These are phyloP conservation scores for Starmerella etchellsii DNA, from an alignment of 805 yeast genomes.

Conservation along the genomic window DNA sequence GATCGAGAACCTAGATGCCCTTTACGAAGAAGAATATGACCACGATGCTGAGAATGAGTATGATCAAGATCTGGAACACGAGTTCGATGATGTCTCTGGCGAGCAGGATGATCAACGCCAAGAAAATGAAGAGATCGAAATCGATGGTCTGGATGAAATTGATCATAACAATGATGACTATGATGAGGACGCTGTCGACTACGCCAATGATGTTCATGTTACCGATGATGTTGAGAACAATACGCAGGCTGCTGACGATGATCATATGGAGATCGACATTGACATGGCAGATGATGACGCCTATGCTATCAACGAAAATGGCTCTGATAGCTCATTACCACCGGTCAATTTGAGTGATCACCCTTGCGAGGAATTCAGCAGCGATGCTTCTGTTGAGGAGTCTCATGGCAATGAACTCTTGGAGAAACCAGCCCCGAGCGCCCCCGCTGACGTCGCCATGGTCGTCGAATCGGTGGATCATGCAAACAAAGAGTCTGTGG, in stretches of 20 bases:
- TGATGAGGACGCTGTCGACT: conserved; percentile 1
- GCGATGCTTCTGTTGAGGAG: background rate
- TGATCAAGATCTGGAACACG: background rate
- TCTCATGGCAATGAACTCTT: too few relatives aligned
- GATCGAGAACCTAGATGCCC: background rate
- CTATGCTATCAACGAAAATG: background rate
- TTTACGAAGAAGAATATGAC: conserved; percentile 1
- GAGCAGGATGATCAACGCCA: background rate
- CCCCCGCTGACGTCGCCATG: too few relatives aligned
- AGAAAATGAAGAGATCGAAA: background rate
- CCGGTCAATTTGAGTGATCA: conserved; percentile 1
- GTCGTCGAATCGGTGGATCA: too few relatives aligned
- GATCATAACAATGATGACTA: conserved; percentile 1
- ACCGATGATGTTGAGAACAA: background rate
- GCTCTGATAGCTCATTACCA: background rate
- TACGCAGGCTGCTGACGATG: background rate
- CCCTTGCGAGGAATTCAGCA: background rate
- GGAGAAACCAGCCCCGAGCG: too few relatives aligned
- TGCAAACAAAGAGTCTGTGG: too few relatives aligned
- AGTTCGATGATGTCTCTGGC: background rate
- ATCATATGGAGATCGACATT: conserved; percentile 6
- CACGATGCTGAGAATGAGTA: background rate
- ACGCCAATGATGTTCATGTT: background rate
- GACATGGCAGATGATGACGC: background rate
- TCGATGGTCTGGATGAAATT: conserved; percentile 1